Percentiles rank a stretch among this genome's conserved stretches.
Conservation (phyloP, 768 basidiomycete genomes). For the Rhizopogon roseolus region DNA sequence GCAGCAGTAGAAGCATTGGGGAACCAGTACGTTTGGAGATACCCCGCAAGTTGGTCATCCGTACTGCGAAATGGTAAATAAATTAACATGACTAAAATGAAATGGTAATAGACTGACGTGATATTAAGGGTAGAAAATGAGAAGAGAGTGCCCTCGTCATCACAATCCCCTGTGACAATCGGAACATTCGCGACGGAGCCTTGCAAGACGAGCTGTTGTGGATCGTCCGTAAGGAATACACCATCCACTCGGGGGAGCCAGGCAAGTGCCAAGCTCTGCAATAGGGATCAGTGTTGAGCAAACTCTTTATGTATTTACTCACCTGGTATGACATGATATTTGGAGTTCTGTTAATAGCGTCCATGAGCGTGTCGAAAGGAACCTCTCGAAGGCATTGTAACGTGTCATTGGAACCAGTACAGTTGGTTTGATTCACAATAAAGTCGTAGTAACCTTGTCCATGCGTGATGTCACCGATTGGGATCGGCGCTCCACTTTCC, state of each 20-base stretch:
- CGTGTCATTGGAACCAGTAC: slow-evolving; percentile 15
- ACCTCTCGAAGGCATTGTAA: slow-evolving; percentile 25
- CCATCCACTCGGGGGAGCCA: slow-evolving; percentile 38
- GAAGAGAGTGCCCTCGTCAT: slow-evolving; percentile 43
- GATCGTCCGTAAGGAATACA: slow-evolving; percentile 29
- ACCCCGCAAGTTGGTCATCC: slow-evolving; percentile 21
- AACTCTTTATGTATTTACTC: neutral
- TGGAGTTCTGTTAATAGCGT: slow-evolving; percentile 29
- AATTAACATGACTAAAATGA: neutral
- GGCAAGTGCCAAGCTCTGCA: slow-evolving; percentile 24
- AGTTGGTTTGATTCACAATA: slow-evolving; percentile 20
- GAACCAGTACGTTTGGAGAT: slow-evolving; percentile 22
- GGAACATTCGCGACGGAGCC: slow-evolving; percentile 27
- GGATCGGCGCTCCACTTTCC: slow-evolving; percentile 36
- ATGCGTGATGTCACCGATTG: slow-evolving; percentile 10
- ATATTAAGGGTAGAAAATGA: slow-evolving; percentile 42
- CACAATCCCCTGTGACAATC: slow-evolving; percentile 26
- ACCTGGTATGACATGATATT: slow-evolving; percentile 30
- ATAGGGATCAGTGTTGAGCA: neutral
- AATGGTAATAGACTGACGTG: slow-evolving; percentile 31
- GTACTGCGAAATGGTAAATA: slow-evolving; percentile 10
- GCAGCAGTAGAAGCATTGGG: slow-evolving; percentile 19
- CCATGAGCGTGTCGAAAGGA: slow-evolving; percentile 22
- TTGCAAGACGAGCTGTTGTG: slow-evolving; percentile 24
- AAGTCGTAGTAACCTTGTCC: slow-evolving; percentile 19